Conservation (phyloP, 805 yeast species). For the Metschnikowia vanudenii region DNA sequence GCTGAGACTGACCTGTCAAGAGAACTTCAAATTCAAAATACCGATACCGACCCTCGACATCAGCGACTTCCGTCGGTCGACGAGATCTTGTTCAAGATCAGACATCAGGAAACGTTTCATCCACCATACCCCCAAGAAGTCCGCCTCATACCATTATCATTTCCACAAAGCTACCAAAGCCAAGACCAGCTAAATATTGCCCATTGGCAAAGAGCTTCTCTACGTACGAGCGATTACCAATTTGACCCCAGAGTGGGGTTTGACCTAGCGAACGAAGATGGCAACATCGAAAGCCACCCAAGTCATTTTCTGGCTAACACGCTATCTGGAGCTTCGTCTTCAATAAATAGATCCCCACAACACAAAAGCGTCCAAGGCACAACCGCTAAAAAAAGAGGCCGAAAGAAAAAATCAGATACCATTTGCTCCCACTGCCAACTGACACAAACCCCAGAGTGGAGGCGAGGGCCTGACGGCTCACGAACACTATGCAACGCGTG, state of each 20-base stretch:
- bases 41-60: not conserved
- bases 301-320: not conserved
- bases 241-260: slow-evolving; percentile 5
- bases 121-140: slow-evolving; percentile 3
- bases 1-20: slow-evolving; percentile 3
- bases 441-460: slow-evolving; percentile 85
- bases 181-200: slow-evolving; percentile 2
- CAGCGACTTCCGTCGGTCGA: slow-evolving; percentile 15
- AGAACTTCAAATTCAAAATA: not conserved
- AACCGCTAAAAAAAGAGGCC: slow-evolving; percentile 19
- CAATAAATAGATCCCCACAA: not conserved
- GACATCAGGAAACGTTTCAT: slow-evolving; percentile 5
- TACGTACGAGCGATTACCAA: slow-evolving; percentile 2
- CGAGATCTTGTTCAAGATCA: slow-evolving; percentile 10
- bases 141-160: not conserved
- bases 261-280: not conserved
- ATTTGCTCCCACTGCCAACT: slow-evolving; percentile 21
- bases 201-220: slow-evolving; percentile 5
- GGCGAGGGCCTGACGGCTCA: slow-evolving; percentile 83
- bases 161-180: not conserved
- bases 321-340: not conserved
- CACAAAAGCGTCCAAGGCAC: not conserved
- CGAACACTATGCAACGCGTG: slow-evolving; percentile 90
- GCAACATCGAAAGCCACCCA: not conserved
- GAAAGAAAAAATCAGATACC: slow-evolving; percentile 18